Percentiles rank a stretch among this genome's conserved stretches.
Conservation (phyloP, 192 early-diverging fungal genomes). For the Fimicolochytrium jonesii region DNA sequence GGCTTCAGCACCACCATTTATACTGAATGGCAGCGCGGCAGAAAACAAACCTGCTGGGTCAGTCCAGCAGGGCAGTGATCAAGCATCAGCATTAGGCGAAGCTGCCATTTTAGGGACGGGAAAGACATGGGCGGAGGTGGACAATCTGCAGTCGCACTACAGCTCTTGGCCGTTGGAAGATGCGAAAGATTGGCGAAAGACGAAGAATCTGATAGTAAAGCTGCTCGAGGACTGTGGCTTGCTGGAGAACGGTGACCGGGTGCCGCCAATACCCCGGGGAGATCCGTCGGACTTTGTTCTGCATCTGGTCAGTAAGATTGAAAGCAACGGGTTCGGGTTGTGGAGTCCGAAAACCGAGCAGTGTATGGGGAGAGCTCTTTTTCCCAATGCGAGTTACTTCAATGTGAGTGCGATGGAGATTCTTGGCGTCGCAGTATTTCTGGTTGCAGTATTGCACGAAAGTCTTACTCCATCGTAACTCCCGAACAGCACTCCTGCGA, state of each 20-base stretch:
- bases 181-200: constrained; percentile 52
- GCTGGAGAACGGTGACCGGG: constrained; percentile 28
- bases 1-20: background rate
- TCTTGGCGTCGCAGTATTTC: background rate
- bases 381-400: constrained; percentile 59
- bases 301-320: constrained; percentile 53
- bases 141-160: constrained; percentile 55
- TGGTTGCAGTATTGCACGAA: background rate
- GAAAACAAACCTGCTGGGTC: too few species aligned
- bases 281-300: constrained; percentile 43
- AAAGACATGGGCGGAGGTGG: too few species aligned
- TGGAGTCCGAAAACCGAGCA: constrained; percentile 37
- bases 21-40: too few species aligned
- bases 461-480: background rate
- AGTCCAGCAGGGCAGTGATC: too few species aligned
- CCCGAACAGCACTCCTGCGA: constrained; percentile 55
- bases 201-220: constrained; percentile 40
- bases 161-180: constrained; percentile 56
- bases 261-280: background rate
- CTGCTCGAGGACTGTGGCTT: constrained; percentile 42
- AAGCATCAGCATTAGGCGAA: background rate
- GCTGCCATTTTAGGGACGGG: background rate
- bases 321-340: constrained; percentile 69
- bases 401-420: constrained; percentile 40
- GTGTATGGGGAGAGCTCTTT: constrained; percentile 48